Base-by-base conservation (phyloP, 2,329 filamentous ascomycete genomes). In the Tetracladium maxilliforme region DNA sequence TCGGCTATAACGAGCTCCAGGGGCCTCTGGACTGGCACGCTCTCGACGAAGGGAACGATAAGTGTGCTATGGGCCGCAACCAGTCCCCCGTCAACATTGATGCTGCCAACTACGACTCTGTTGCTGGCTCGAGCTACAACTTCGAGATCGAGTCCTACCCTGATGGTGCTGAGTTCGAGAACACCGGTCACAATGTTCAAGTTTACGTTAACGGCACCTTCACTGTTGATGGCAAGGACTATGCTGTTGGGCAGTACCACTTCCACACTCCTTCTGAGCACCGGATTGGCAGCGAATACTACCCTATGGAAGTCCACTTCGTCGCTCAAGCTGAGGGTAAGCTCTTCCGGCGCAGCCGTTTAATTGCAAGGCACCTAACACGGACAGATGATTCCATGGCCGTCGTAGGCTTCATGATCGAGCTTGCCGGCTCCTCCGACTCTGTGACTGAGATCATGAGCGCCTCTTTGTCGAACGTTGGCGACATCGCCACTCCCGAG, bases 181-280 rank as follows among this genome's bases (percentile, higher is more conserved):
- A 71, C 42, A 51, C 69, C 8, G 65, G 64, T 23, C 63, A 61
- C 14, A 70, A 64, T 1, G 54, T 71, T 26, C 61, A 70, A 47
- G 56, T 67, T 29, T 47, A 69, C 16, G 58, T 60, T 29, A 58
- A 58, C 24, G 63, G 62, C 16, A 58, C 51, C 8, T 52, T 65
- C 4, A 47, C 35, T 0, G 39, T 60, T 14, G 45, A 37, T 3
- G 50, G 47, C 16, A 42, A 42, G 10, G 38, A 47, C 10, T 68
- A 58, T 41, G 38, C 34, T 0, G 48, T 70, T 10, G 46, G 45
- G 23, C 66, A 71, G 35, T 70, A 70, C 47, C 67, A 71, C 43
- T 66, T 71, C 47, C 68, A 72, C 39, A 62, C 63, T 0, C 65
- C 68, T 1, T 63, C 61, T 21, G 68, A 73, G 49, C 68, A 73